Base-by-base conservation (phyloP, 148 eudicot species). In the Limonium bicolor region DNA sequence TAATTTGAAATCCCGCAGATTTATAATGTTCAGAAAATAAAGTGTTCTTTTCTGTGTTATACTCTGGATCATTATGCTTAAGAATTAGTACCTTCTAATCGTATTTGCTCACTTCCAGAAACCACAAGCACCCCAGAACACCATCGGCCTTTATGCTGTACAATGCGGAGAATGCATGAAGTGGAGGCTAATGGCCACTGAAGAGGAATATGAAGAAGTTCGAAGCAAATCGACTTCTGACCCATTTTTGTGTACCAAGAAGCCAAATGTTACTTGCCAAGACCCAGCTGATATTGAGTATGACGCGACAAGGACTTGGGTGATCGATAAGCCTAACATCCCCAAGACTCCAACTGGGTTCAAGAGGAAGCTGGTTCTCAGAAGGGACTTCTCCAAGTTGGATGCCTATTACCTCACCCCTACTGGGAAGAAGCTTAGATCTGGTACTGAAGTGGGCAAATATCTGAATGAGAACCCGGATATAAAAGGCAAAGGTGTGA, bases 321-420 rank as follows among this genome's bases (percentile, higher is more conserved):
- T 59, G 50, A 62, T 74, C 1, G 85, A 85, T 67, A 74, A 65
- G 70, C 92, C 86, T 14, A 71, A 71, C 63, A 56, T 74, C 34
- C 95, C 95, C 7, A 72, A 62, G 55, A 71, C 86, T 54, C 92
- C 95, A n/a, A 6, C 41, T 5, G 86, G 86, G 7, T 85, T 85
- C 47, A 58, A 63, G 62, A 71, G 82, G 54, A 55, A 45, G 23
- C 51, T 77, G 28, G 66, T 73, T 21, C 70, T 80, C 41, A 63
- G 92, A 55, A 69, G 58, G 61, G 92, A 85, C 56, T 67, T 51
- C 48, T 80, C 92, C 11, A 77, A 70, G 51, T 28, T 77, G 62
- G 95, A 85, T 60, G 72, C 69, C 23, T 63, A 74, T 51, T 85
- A 85, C 36, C 31, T 56, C 19, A 41, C 80, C 14, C 92, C 86